Percentiles rank a stretch among this genome's conserved stretches.
Conservation (phyloP, 2,329 filamentous ascomycete genomes). For the Tolypocladium inflatum region DNA sequence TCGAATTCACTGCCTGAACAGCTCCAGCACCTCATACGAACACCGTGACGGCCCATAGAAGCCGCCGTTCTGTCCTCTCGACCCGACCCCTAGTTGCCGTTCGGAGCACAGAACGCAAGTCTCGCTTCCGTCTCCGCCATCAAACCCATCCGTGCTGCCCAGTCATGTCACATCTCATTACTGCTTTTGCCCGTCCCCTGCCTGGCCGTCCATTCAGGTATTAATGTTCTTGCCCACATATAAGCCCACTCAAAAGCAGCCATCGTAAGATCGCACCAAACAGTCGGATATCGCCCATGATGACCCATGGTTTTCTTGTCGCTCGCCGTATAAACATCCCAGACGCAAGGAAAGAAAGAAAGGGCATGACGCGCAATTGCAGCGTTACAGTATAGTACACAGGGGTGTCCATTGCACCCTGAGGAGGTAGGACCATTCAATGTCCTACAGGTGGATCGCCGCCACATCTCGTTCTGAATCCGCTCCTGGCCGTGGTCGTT, state of each 20-base stretch:
- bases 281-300: neutral
- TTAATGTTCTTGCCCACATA: neutral
- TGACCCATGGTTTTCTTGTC: neutral
- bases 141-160: neutral
- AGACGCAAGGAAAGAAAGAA: neutral
- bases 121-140: neutral
- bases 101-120: neutral
- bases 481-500: neutral
- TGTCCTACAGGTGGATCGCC: too few relatives aligned
- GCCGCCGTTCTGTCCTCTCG: neutral
- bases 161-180: neutral
- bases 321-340: neutral
- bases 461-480: neutral
- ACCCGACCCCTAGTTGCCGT: neutral
- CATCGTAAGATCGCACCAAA: neutral
- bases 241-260: neutral
- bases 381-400: neutral
- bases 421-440: neutral
- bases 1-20: neutral
- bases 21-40: neutral
- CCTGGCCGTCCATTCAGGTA: neutral
- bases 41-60: neutral
- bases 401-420: neutral
- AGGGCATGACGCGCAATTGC: neutral
- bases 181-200: neutral